phyloP scores from a whole-genome alignment of 2,329 filamentous ascomycete species.

The Hawksworthiomyces lignivorus region DNA sequence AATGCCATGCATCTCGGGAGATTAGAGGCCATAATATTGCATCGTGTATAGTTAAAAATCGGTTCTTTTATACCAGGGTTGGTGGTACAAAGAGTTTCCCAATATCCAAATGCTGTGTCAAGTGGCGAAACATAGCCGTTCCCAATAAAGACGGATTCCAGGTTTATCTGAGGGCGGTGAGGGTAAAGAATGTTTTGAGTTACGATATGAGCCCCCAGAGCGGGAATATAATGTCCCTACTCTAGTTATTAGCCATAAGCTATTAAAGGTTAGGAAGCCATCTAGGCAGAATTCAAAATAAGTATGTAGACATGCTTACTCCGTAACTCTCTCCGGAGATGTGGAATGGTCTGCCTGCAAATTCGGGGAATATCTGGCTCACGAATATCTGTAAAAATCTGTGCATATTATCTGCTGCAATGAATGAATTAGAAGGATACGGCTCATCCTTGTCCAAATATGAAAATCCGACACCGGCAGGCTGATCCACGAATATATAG shows the following conservation, averaged over 20 bases:
- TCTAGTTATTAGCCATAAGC: conserved; percentile 27
- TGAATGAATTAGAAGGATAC: conserved; percentile 38
- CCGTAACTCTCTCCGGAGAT: conserved; percentile 9
- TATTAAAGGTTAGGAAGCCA: conserved; percentile 48
- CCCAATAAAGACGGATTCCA: conserved; percentile 48
- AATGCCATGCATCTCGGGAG: conserved; percentile 33
- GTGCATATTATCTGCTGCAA: conserved; percentile 30
- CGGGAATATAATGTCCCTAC: conserved; percentile 50
- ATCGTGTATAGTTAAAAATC: conserved; percentile 35
- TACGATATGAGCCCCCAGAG: conserved; percentile 44
- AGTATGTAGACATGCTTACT: background rate
- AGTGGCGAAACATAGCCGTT: conserved; percentile 41
- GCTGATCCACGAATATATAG: conserved; percentile 55
- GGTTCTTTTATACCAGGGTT: conserved; percentile 45
- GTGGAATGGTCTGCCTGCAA: background rate
- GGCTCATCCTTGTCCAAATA: conserved; percentile 26
- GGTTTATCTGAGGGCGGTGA: conserved; percentile 35
- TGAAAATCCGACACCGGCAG: conserved; percentile 49
- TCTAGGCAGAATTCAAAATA: conserved; percentile 23
- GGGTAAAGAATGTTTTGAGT: conserved; percentile 37
- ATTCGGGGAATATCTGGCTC: conserved; percentile 2
- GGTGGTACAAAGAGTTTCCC: conserved; percentile 38
- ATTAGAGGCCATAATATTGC: conserved; percentile 7
- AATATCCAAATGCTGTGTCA: conserved; percentile 49
- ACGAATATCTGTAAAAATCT: conserved; percentile 5